Conservation (phyloP, 169 alveolate genomes). For the Babesia bigemina region DNA sequence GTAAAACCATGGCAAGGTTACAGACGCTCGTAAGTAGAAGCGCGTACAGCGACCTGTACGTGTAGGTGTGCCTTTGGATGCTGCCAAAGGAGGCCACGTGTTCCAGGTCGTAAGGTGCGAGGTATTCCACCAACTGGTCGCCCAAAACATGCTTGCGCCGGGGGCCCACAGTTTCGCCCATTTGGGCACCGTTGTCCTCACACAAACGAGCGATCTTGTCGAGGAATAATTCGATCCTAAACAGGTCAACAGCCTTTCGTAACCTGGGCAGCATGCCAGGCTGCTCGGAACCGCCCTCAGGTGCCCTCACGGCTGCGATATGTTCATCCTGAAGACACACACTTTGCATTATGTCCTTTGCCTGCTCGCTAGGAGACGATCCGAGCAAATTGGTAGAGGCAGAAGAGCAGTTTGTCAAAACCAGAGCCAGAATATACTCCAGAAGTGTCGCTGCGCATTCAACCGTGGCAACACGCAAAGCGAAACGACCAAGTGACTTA, state of each 20-base stretch:
- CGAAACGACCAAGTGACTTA: slow-evolving; percentile 31
- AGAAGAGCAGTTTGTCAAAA: slow-evolving; percentile 4
- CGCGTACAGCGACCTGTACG: slow-evolving; percentile 42
- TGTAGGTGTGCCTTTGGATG: slow-evolving; percentile 31
- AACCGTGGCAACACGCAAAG: slow-evolving; percentile 40
- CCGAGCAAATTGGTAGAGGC: background rate
- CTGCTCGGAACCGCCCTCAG: background rate
- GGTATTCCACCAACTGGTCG: slow-evolving; percentile 34
- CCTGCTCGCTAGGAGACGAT: background rate
- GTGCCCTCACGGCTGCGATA: background rate
- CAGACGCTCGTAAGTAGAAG: slow-evolving; percentile 39
- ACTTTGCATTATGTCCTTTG: slow-evolving; percentile 4
- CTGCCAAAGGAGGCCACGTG: slow-evolving; percentile 52
- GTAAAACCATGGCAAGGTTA: slow-evolving; percentile 43
- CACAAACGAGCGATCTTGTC: slow-evolving; percentile 52
- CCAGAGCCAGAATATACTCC: slow-evolving; percentile 64
- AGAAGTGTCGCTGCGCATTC: slow-evolving; percentile 55
- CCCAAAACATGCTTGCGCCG: slow-evolving; percentile 48
- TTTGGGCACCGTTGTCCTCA: slow-evolving; percentile 36
- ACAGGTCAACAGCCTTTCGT: slow-evolving; percentile 10
- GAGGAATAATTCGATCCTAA: slow-evolving; percentile 18
- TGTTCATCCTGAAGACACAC: background rate
- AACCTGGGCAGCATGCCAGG: slow-evolving; percentile 39
- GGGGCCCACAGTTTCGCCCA: background rate
- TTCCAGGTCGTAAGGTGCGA: slow-evolving; percentile 56